These are phyloP conservation scores for Senna tora DNA, from an alignment of 306 rosid genomes.

Conservation along the genomic window DNA sequence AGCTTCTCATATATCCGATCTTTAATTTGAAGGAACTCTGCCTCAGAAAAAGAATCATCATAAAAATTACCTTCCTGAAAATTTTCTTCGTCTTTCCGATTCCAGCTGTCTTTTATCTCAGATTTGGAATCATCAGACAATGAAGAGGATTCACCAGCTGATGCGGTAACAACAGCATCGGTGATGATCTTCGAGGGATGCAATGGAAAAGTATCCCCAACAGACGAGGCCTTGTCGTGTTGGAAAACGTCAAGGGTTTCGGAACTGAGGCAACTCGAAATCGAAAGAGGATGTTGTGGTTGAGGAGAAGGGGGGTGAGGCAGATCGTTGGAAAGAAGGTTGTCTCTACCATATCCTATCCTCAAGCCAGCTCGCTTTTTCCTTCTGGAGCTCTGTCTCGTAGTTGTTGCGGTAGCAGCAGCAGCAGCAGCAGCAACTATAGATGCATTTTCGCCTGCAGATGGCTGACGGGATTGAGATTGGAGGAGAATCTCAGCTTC, in stretches of 20 bases:
- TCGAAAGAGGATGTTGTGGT: not conserved
- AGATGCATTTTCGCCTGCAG: not conserved
- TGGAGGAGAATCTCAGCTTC: conserved; percentile 33
- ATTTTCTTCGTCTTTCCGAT: not conserved
- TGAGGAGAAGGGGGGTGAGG: conserved; percentile 12
- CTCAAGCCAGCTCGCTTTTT: conserved; percentile 71
- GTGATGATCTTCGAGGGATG: not conserved
- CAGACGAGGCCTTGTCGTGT: not conserved
- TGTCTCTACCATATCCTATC: conserved; percentile 71
- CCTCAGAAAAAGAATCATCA: conserved; percentile 39
- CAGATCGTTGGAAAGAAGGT: conserved; percentile 29
- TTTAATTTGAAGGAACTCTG: conserved; percentile 46
- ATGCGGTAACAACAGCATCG: conserved; percentile 8
- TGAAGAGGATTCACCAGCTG: conserved; percentile 30
- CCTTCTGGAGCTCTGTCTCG: conserved; percentile 54
- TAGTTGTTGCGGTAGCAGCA: conserved; percentile 5
- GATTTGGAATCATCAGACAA: conserved; percentile 27
- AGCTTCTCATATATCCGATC: conserved; percentile 58
- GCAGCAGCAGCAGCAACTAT: conserved; percentile 12
- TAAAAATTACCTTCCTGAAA: conserved; percentile 6
- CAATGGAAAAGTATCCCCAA: not conserved
- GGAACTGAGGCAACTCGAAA: not conserved
- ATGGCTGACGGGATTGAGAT: conserved; percentile 19
- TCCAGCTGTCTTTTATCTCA: not conserved
- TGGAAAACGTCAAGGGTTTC: conserved; percentile 5